Base-by-base conservation (phyloP, 306 rosid genomes). In the Fragaria ananassa region DNA sequence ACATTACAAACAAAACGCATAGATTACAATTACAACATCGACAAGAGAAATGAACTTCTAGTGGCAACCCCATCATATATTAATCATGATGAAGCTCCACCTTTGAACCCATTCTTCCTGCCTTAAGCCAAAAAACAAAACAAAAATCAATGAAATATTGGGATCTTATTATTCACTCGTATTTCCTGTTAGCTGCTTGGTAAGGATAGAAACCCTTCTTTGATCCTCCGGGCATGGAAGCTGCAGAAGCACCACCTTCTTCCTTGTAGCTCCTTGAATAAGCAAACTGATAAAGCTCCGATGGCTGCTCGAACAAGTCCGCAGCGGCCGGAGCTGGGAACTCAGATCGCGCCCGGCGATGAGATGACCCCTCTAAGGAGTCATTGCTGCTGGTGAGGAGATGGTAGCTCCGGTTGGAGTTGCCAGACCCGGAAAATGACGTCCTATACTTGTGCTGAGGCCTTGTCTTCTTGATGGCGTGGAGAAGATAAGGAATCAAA, bases 401-500 rank as follows among this genome's bases (percentile, higher is more conserved):
- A 81, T 90, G 97, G 86, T 93, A 90, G 89, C 96, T 90, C 10
- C 93, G 84, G 77, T 53, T 86, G 67, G 91, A 85, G 79, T 83
- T 76, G 31, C 41, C 15, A 79, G 61, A 17, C 23, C 31, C 89
- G 10, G 96, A 93, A 51, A 70, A 56, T 62, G 90, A 80, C 79
- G 44, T 39, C 44, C 90, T 76, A 62, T 57, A 78, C 19, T 4
- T 74, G 46, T 85, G 75, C 13, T 56, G 78, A 31, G 91, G 92
- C 58, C 78, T 89, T 27, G 75, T 88, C 84, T 89, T 93, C 88
- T 85, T 93, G 19, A 93, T 61, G 4, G 78, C 97, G 56, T 87
- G 94, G 74, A 89, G 56, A 27, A 93, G 85, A 87, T 79, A 93
- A 12, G 97, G 97, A 81, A 93, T 93, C 76, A 90, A 86, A 17